Conservation (phyloP, 257 asterid species). For the Eucommia ulmoides region DNA sequence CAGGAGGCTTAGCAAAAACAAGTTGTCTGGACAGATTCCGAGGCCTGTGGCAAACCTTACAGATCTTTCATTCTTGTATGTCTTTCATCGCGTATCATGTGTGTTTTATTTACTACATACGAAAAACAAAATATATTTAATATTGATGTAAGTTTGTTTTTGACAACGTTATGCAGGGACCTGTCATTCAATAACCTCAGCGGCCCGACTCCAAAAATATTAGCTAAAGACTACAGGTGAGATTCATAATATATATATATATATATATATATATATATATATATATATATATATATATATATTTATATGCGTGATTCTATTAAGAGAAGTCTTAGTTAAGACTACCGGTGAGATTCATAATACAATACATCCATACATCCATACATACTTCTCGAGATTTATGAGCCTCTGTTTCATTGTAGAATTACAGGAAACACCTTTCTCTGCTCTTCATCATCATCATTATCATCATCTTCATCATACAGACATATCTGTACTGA, state of each 20-base stretch:
- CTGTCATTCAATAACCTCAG: conserved; percentile 79
- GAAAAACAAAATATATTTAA: too few relatives aligned
- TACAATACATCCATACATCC: too few relatives aligned
- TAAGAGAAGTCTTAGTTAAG: too few relatives aligned
- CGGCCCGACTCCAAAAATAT: conserved; percentile 67
- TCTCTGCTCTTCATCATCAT: conserved; percentile 56
- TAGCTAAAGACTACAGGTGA: conserved; percentile 86
- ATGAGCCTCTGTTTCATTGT: too few relatives aligned
- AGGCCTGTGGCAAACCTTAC: conserved; percentile 54
- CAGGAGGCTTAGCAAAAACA: conserved; percentile 82
- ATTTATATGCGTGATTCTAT: too few relatives aligned
- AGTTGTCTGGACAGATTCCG: conserved; percentile 75
- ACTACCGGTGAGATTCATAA: too few relatives aligned
- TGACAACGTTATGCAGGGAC: conserved; percentile 49
- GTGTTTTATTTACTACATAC: background rate
- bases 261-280: background rate
- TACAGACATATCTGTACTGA: conserved; percentile 46
- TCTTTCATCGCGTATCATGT: conserved; percentile 19
- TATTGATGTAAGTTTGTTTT: conserved; percentile 5
- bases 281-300: too few relatives aligned
- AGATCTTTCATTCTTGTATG: conserved; percentile 90
- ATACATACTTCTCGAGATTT: too few relatives aligned
- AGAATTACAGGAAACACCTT: conserved; percentile 81
- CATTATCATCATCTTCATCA: too few relatives aligned
- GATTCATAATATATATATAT: conserved; percentile 5